Conservation (phyloP, 192 early-diverging fungal genomes). For the Funneliformis geosporum region DNA sequence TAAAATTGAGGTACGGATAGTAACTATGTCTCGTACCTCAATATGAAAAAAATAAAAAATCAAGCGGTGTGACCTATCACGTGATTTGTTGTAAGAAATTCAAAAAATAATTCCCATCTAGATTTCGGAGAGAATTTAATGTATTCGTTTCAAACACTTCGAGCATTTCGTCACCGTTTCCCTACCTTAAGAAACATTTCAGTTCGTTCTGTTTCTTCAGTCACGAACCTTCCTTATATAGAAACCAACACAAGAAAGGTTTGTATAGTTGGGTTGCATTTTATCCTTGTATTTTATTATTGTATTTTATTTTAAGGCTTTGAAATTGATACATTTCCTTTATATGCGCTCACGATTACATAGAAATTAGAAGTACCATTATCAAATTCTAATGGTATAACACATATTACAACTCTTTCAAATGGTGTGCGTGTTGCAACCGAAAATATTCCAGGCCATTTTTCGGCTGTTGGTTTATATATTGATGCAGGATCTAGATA, state of each 20-base stretch:
- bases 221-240: not conserved
- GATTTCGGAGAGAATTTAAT: not conserved
- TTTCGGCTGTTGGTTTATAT: conserved; percentile 86
- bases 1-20: too few relatives aligned
- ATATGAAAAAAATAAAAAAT: too few relatives aligned
- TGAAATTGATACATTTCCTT: not conserved
- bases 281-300: not conserved
- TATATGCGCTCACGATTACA: not conserved
- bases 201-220: not conserved
- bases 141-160: not conserved
- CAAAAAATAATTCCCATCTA: too few relatives aligned
- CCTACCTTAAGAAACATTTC: not conserved
- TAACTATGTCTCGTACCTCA: too few relatives aligned
- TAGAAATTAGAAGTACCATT: not conserved
- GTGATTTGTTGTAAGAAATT: too few relatives aligned
- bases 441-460: conserved; percentile 82
- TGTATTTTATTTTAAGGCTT: not conserved
- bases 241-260: not conserved
- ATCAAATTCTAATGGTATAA: not conserved
- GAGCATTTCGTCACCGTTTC: not conserved
- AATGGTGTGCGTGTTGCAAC: conserved; percentile 91
- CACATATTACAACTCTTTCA: conserved; percentile 73
- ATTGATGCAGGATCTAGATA: conserved; percentile 89
- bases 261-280: not conserved
- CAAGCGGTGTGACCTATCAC: too few relatives aligned